A percentile compares a stretch with the other conserved stretches of the same genome.
These are phyloP conservation scores for Bryum argenteum DNA, from an alignment of 225 moss, liverwort and hornwort species.

Conservation along the genomic window DNA sequence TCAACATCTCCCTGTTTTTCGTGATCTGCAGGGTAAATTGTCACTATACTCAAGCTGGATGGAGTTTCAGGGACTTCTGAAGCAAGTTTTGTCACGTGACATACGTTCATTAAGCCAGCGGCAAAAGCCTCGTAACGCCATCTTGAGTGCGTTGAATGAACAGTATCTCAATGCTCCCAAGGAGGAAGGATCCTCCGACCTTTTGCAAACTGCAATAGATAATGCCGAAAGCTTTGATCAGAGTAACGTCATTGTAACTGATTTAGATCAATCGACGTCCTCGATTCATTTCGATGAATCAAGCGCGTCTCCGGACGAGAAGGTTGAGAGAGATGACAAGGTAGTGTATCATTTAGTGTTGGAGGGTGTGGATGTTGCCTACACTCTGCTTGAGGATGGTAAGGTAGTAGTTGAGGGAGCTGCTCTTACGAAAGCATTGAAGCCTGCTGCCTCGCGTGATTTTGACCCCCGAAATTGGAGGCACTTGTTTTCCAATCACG, in stretches of 20 bases:
- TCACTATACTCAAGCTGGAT: conserved; percentile 74
- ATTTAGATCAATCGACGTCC: conserved; percentile 18
- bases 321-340: conserved; percentile 48
- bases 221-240: conserved; percentile 50
- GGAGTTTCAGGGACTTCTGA: conserved; percentile 65
- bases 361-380: conserved; percentile 80
- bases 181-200: conserved; percentile 32
- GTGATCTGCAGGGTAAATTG: conserved; percentile 63
- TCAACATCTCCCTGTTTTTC: background rate
- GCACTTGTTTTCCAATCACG: conserved; percentile 41
- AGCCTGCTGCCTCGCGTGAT: conserved; percentile 44
- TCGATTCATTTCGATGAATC: conserved; percentile 26
- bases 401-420: conserved; percentile 71
- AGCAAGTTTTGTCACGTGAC: conserved; percentile 90
- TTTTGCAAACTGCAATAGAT: conserved; percentile 46
- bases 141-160: conserved; percentile 77
- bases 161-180: conserved; percentile 52
- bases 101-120: conserved; percentile 91
- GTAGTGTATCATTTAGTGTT: conserved; percentile 88
- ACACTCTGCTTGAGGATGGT: conserved; percentile 67
- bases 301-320: conserved; percentile 22
- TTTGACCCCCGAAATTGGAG: conserved; percentile 62
- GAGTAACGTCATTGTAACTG: background rate
- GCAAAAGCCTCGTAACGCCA: conserved; percentile 83
- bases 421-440: conserved; percentile 45